Evolutionary conservation across 495 filamentous ascomycete genomes (phyloP), one percentile per base, ranked within the genome.

Genomic region (Aspergillus olivimuriae): DNA sequence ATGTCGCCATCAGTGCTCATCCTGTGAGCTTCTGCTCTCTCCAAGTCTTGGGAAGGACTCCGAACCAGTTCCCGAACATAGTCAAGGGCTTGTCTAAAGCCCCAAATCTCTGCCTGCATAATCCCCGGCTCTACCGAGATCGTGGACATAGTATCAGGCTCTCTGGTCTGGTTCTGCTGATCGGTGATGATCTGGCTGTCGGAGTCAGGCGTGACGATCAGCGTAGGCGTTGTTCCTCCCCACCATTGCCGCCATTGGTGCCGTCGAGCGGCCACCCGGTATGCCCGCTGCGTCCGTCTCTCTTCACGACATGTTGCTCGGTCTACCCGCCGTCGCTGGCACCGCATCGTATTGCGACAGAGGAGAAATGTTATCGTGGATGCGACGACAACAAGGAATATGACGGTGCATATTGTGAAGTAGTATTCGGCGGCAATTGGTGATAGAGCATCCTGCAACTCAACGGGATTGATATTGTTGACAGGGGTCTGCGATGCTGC

Each of bases 221-320:
- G 24, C 21, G 35, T 21, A 31, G 43, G 44, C 20, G 44, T 43
- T 11, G 51, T 42, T 8, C 62, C 22, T 46, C 63, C 47, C 56
- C 62, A 60, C 60, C 61, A 69, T 14, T 57, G 56, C 18, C 50
- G 44, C 57, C 59, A 57, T 31, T 51, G 51, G 15, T 69, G 64
- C n/a, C 60, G 53, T n/a, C 55, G 60, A 14, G 61, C 62, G 11
- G 68, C 66, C n/a, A 57, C 58, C 12, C 66, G 56, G 16, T 66
- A 69, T 6, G 64, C 61, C 8, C 65, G 57, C 11, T 60, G 62
- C 15, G 53, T 48, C 28, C 62, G 56, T 34, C 69, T 61, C 42
- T 72, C 64, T 52, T 67, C 63, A 12, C 58, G 55, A n/a, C 52
- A 48, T 28, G 66, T 58, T 8, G 62, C 55, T 34, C 61, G 42